These are phyloP conservation scores for Gamsiella multidivaricata DNA, from an alignment of 192 early-diverging fungal genomes.

Conservation along the genomic window DNA sequence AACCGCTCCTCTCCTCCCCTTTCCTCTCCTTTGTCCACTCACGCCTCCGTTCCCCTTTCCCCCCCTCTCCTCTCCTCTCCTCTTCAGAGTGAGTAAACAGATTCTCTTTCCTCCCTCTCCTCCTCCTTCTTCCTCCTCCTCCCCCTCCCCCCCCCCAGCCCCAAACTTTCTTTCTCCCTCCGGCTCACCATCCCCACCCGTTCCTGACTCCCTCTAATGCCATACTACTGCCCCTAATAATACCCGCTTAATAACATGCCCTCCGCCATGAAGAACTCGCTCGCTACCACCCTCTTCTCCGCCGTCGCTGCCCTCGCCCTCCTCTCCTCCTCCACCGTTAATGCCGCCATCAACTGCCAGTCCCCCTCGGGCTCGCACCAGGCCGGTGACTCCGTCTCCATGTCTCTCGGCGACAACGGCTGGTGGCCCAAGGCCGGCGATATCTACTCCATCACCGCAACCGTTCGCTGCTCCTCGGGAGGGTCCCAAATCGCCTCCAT, in stretches of 20 bases:
- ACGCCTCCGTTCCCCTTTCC: no score
- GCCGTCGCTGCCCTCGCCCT: conserved; percentile 1
- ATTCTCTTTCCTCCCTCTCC: no score
- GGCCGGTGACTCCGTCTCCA: conserved; percentile 12
- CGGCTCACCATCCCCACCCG: no score
- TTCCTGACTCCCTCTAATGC: no score
- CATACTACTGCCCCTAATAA: no score
- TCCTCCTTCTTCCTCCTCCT: no score
- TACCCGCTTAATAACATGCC: not conserved
- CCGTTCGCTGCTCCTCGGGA: conserved; percentile 12
- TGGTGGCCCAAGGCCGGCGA: conserved; percentile 28
- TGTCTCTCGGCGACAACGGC: conserved; percentile 19
- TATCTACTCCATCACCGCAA: conserved; percentile 28
- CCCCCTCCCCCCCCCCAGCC: no score
- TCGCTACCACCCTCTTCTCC: conserved; percentile 9
- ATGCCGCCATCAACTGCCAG: conserved; percentile 15
- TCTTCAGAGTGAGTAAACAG: no score
- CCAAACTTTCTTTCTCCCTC: no score
- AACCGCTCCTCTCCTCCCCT: no score
- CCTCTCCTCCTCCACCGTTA: not conserved
- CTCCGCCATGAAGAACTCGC: not conserved
- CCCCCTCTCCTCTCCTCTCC: no score
- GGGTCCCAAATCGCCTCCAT: conserved; percentile 11
- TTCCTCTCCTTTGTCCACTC: no score
- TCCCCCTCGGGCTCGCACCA: conserved; percentile 27